phyloP scores from a whole-genome alignment of 2,329 filamentous ascomycete species.

The Penicillium frequentans region DNA sequence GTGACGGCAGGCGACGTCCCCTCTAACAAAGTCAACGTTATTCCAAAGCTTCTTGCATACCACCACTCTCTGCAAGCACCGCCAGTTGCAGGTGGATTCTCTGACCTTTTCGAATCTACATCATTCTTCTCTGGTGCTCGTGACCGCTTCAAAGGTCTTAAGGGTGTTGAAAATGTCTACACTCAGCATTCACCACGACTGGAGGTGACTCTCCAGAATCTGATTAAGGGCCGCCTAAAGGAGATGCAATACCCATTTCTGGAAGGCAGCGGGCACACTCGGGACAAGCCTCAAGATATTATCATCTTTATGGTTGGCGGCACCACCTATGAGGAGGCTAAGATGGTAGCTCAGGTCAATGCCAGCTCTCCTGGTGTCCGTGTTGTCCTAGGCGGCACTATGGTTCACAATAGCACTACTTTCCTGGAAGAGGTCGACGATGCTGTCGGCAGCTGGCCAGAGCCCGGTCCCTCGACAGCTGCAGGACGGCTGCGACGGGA shows the following conservation, averaged over 20 bases:
- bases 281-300: conserved; percentile 95
- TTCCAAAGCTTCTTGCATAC: conserved; percentile 80
- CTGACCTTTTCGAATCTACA: conserved; percentile 86
- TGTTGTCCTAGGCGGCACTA: conserved; percentile 85
- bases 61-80: conserved; percentile 82
- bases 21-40: conserved; percentile 71
- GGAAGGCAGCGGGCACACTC: conserved; percentile 79
- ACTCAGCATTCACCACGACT: conserved; percentile 92
- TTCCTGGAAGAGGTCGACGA: conserved; percentile 93
- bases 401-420: conserved; percentile 79
- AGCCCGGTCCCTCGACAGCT: conserved; percentile 60
- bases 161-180: conserved; percentile 98
- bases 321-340: conserved; percentile 94
- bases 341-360: conserved; percentile 93
- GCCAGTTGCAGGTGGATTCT: conserved; percentile 73
- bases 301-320: conserved; percentile 93
- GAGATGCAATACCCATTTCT: conserved; percentile 92
- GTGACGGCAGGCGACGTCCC: conserved; percentile 79
- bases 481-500: conserved; percentile 64
- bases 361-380: conserved; percentile 84
- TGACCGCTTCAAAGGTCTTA: conserved; percentile 87
- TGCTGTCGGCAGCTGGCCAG: conserved; percentile 82
- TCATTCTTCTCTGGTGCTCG: conserved; percentile 89
- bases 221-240: conserved; percentile 86
- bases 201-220: conserved; percentile 82